Evolutionary conservation across 768 basidiomycete species (phyloP).

Genomic region (Crepidotus variabilis): DNA sequence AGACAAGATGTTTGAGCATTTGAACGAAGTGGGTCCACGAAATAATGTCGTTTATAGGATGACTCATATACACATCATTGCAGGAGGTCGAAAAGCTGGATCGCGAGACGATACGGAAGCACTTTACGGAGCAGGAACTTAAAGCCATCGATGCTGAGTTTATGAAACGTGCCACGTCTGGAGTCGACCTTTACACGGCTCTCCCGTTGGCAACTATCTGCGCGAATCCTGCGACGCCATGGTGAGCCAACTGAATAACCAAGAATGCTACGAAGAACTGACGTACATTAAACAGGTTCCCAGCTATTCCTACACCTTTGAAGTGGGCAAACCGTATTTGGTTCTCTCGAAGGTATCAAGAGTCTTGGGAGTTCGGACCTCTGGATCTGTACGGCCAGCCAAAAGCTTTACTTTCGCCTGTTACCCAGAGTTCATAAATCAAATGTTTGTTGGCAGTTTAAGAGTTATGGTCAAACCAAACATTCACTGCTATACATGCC

Average conservation of each 20-base stretch:
- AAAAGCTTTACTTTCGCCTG: background rate
- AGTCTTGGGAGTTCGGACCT: background rate
- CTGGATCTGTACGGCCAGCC: background rate
- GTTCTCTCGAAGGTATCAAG: background rate
- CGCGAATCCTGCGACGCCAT: constrained; percentile 9
- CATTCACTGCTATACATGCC: no score
- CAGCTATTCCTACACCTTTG: background rate
- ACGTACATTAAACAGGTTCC: background rate
- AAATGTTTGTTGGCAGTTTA: no score
- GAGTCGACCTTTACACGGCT: constrained; percentile 17
- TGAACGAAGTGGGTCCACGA: constrained; percentile 17
- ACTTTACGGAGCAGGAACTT: constrained; percentile 21
- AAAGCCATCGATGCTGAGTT: constrained; percentile 17
- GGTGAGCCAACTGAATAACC: background rate
- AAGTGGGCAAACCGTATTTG: background rate
- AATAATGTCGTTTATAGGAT: no score
- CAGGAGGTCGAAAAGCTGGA: constrained; percentile 27
- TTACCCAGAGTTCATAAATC: no score
- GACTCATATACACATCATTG: no score
- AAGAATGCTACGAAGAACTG: background rate
- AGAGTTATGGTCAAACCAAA: no score
- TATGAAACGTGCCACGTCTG: constrained; percentile 14
- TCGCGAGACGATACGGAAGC: constrained; percentile 19
- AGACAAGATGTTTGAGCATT: constrained; percentile 23
- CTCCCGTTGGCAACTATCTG: constrained; percentile 21